phyloP scores from a whole-genome alignment of 1,284 basidiomycete genomes.

The Boletus sp. region DNA sequence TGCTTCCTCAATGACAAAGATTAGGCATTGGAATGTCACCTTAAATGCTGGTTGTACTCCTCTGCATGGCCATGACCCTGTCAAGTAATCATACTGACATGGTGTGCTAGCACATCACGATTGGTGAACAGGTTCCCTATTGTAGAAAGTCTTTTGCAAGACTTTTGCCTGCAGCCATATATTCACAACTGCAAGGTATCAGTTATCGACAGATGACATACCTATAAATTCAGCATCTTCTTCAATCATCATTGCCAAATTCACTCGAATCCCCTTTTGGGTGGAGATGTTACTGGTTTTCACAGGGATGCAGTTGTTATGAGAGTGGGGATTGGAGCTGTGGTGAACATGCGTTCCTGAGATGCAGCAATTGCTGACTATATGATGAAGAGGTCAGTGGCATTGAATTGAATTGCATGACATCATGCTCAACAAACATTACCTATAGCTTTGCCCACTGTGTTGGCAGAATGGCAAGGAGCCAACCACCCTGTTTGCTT shows the following conservation, averaged over 20 bases:
- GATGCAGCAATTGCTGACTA: not conserved
- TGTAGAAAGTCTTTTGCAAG: not conserved
- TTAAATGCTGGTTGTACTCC: not conserved
- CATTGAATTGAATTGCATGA: not conserved
- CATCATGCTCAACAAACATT: not conserved
- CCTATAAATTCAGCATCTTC: not conserved
- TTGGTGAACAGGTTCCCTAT: not conserved
- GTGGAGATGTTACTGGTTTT: not conserved
- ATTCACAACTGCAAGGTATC: not conserved
- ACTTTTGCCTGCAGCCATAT: not conserved
- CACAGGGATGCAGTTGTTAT: not conserved
- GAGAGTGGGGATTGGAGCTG: not conserved
- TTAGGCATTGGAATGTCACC: not conserved
- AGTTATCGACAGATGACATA: not conserved
- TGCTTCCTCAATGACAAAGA: not conserved
- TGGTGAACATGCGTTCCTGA: not conserved
- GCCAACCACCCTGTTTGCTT: not conserved
- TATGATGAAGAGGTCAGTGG: not conserved
- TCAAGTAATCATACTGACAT: not conserved
- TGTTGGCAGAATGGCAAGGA: not conserved
- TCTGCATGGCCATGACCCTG: not conserved
- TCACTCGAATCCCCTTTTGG: not conserved
- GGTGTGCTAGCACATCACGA: not conserved
- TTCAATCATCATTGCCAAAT: not conserved
- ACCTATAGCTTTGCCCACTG: not conserved